Conservation (phyloP, 176 grass and related monocot genomes). For the Echinochloa phyllopogon region DNA sequence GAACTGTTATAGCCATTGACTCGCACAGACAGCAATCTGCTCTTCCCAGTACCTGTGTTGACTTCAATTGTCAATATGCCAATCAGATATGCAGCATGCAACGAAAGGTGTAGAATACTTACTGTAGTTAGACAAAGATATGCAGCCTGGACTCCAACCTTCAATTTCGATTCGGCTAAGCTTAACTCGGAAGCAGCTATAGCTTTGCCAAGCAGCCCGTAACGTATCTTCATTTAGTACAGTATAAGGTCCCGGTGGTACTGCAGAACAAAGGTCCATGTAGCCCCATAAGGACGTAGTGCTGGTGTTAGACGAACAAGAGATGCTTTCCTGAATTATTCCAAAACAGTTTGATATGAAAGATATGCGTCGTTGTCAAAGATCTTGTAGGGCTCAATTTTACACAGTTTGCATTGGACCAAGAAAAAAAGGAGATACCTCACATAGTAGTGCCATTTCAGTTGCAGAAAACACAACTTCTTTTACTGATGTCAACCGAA, state of each 20-base stretch:
- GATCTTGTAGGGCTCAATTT: constrained; percentile 44
- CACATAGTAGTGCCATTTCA: constrained; percentile 4
- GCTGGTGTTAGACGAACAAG: constrained; percentile 41
- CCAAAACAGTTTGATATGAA: constrained; percentile 46
- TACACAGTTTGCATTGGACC: constrained; percentile 41
- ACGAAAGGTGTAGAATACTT: constrained; percentile 38
- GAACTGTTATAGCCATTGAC: constrained; percentile 33
- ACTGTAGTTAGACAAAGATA: constrained; percentile 46
- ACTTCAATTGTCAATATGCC: constrained; percentile 12
- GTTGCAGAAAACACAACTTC: constrained; percentile 2
- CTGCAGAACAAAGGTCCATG: constrained; percentile 30
- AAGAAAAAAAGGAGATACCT: neutral
- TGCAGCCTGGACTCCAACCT: constrained; percentile 33
- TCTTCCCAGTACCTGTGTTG: constrained; percentile 11
- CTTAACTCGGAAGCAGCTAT: constrained; percentile 38
- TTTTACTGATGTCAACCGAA: constrained; percentile 35
- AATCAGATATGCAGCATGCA: constrained; percentile 34
- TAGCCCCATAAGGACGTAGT: constrained; percentile 22
- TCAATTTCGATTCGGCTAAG: constrained; percentile 24
- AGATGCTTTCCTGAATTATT: constrained; percentile 55
- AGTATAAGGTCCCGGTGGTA: constrained; percentile 40
- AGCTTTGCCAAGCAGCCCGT: constrained; percentile 32
- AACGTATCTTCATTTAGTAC: constrained; percentile 44
- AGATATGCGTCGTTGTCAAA: constrained; percentile 49
- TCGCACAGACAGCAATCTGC: neutral